These are phyloP conservation scores for Podaxis pistillaris DNA, from an alignment of 768 basidiomycete species.

Conservation along the genomic window DNA sequence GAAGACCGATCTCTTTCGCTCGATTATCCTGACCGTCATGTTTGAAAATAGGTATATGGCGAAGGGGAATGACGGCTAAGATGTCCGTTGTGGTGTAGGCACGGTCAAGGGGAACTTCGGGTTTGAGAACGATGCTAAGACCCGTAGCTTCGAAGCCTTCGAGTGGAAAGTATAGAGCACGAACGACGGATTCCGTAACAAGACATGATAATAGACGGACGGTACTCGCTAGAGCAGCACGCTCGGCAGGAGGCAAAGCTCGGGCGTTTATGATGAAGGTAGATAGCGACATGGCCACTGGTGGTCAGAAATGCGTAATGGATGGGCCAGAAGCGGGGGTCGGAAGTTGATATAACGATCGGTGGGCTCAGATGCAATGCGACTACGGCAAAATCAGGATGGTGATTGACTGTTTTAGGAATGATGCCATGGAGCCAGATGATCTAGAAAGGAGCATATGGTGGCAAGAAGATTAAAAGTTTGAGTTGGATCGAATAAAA, in stretches of 20 bases:
- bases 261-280: slow-evolving; percentile 8
- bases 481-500: not conserved
- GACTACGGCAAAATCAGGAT: not conserved
- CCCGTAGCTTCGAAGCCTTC: slow-evolving; percentile 33
- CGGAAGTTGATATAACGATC: not conserved
- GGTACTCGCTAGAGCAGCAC: slow-evolving; percentile 46
- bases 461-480: not conserved
- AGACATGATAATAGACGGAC: slow-evolving; percentile 56
- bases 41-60: slow-evolving; percentile 45
- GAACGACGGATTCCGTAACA: slow-evolving; percentile 53
- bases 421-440: not conserved
- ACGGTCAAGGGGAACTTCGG: slow-evolving; percentile 23
- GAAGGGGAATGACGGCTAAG: slow-evolving; percentile 47
- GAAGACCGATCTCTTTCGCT: slow-evolving; percentile 42
- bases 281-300: slow-evolving; percentile 3
- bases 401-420: not conserved
- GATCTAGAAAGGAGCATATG: not conserved
- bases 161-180: slow-evolving; percentile 46
- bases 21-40: slow-evolving; percentile 28
- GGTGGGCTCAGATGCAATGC: not conserved
- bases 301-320: not conserved
- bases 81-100: slow-evolving; percentile 34
- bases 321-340: not conserved
- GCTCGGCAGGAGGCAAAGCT: slow-evolving; percentile 28
- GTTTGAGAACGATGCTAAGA: slow-evolving; percentile 38